Conservation (phyloP, 2,329 filamentous ascomycete species). For the Trichoderma guizhouense region DNA sequence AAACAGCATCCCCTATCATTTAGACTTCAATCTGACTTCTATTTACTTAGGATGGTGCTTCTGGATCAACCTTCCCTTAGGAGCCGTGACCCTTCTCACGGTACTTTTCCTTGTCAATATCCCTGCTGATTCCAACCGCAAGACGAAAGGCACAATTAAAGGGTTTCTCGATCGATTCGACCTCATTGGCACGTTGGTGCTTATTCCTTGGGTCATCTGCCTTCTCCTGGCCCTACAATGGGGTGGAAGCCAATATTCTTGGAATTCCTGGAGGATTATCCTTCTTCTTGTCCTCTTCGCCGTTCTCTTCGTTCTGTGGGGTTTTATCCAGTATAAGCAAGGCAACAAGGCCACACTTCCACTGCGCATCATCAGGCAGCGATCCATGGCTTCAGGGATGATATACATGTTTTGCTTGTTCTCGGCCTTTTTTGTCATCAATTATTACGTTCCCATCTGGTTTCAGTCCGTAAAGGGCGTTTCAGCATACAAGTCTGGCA, state of each 20-base stretch:
- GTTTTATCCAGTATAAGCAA: slow-evolving; percentile 21
- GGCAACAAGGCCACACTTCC: slow-evolving; percentile 27
- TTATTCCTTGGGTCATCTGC: slow-evolving; percentile 37
- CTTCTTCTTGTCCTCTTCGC: slow-evolving; percentile 1
- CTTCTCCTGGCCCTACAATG: slow-evolving; percentile 47
- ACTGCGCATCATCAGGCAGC: slow-evolving; percentile 35
- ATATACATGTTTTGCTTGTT: slow-evolving; percentile 35
- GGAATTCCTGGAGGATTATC: slow-evolving; percentile 20
- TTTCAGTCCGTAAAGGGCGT: slow-evolving; percentile 40
- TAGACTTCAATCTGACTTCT: neutral
- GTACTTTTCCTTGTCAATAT: neutral
- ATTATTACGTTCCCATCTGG: slow-evolving; percentile 38
- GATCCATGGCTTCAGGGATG: slow-evolving; percentile 32
- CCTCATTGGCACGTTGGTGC: neutral
- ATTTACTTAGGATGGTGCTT: neutral
- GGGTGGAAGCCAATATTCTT: slow-evolving; percentile 35
- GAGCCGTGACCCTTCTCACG: neutral
- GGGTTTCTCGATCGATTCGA: neutral
- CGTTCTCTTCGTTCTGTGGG: neutral
- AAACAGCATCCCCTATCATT: neutral
- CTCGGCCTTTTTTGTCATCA: slow-evolving; percentile 24
- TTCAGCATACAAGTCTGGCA: slow-evolving; percentile 30
- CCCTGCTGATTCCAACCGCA: neutral
- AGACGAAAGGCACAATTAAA: neutral
- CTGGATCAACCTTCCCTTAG: neutral